Evolutionary conservation across 2,329 filamentous ascomycete species (phyloP), one percentile per base, ranked within the genome.

Genomic region (Cytospora chrysosperma): DNA sequence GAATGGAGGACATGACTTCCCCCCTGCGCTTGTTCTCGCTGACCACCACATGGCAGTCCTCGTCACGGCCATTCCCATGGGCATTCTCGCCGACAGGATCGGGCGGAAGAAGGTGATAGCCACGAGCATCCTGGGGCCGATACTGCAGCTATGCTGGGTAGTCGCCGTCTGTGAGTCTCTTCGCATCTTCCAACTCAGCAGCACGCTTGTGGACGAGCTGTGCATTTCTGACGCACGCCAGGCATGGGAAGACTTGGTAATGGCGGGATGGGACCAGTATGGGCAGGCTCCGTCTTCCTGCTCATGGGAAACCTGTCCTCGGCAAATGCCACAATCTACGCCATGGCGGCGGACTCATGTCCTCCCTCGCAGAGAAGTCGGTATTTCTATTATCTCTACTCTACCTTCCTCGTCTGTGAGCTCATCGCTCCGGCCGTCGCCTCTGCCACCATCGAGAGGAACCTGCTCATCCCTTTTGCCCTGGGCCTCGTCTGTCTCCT

Each of bases 331-430:
- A 66, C 64, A 13, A 64, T 66, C 19, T 66, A 66, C 37, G 62
- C 64, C 30, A 64, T 66, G 61, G 64, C 64, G 24, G 64, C 64
- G 24, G 64, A 66, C 27, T 64, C 64, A 3, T 66, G 64, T 21
- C 64, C 64, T 24, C 64, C 61, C 1, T 37, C 61, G 2, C 64
- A 64, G 13, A 54, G 64, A 26, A 66, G 64, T 34, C 64, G 64
- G 0, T 66, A 66, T n/a, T 66, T 66, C 54, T 66, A 66, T 56
- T 66, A 66, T 54, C 61, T 66, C 8, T 66, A 66, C 40, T 66
- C 64, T 9, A 66, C 64, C 5, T 66, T 66, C 37, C 54, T 64
- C 28, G 64, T 66, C 57, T 63, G 64, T 28, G 61, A 66, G 64
- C 57, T 66, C 10, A 58, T 66, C 12, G 64, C 62, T 13, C 64